These are phyloP conservation scores for Aspergillus spinulosporus DNA, from an alignment of 2,329 filamentous ascomycete species.

Conservation along the genomic window DNA sequence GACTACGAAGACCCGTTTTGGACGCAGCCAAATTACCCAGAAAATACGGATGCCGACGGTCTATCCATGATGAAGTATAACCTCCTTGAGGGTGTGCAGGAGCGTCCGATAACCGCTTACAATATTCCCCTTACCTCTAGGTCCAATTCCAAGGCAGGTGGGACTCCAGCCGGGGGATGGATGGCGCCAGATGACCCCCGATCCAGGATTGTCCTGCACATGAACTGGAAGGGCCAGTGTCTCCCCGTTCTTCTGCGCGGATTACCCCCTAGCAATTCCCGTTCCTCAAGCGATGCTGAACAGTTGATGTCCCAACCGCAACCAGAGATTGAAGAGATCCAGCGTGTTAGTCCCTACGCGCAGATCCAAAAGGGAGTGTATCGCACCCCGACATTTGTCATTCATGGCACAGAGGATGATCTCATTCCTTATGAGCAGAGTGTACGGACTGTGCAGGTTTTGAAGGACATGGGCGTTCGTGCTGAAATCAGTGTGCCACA, in stretches of 20 bases:
- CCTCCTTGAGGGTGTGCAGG: not conserved
- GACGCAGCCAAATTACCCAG: slow-evolving; percentile 11
- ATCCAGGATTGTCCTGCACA: slow-evolving; percentile 43
- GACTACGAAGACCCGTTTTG: slow-evolving; percentile 38
- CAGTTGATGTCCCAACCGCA: too few relatives aligned
- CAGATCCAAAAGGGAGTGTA: slow-evolving; percentile 20
- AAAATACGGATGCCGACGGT: slow-evolving; percentile 10
- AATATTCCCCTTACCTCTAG: slow-evolving; percentile 3
- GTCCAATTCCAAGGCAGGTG: not conserved
- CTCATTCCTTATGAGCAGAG: too few relatives aligned
- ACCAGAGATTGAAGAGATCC: not conserved
- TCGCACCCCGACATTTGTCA: slow-evolving; percentile 18
- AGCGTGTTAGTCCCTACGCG: slow-evolving; percentile 20
- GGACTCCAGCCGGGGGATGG: slow-evolving; percentile 18
- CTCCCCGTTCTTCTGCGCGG: slow-evolving; percentile 35
- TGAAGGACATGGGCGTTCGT: too few relatives aligned
- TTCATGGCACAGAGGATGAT: too few relatives aligned
- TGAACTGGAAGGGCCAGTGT: slow-evolving; percentile 45
- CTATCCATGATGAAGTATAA: not conserved
- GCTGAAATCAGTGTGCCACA: too few relatives aligned
- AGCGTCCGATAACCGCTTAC: slow-evolving; percentile 22
- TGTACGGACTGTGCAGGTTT: too few relatives aligned
- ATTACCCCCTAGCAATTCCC: too few relatives aligned
- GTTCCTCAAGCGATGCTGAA: too few relatives aligned
- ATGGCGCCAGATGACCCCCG: slow-evolving; percentile 35